A percentile compares a stretch with the other conserved stretches of the same genome.
phyloP scores from a whole-genome alignment of 2,329 filamentous ascomycete species.

The Aspergillus terreus region DNA sequence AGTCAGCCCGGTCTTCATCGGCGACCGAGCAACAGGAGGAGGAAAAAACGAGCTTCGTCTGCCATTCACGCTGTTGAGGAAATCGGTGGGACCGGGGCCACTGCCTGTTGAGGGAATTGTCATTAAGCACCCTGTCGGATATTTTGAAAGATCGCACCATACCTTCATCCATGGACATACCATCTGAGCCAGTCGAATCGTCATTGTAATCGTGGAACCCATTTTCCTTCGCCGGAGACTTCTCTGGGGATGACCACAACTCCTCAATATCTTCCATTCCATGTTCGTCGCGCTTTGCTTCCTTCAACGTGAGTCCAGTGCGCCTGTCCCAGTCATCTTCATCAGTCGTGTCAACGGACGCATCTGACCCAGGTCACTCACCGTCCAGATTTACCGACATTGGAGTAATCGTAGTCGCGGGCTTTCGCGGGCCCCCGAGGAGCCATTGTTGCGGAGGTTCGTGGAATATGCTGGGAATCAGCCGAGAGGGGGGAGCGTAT shows the following conservation, averaged over 20 bases:
- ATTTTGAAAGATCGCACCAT: conserved; percentile 14
- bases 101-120: conserved; percentile 29
- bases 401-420: conserved; percentile 47
- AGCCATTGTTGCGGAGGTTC: conserved; percentile 28
- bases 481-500: conserved; percentile 2
- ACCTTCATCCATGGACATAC: conserved; percentile 65
- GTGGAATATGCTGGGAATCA: conserved; percentile 9
- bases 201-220: conserved; percentile 33
- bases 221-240: conserved; percentile 44
- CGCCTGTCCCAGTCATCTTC: conserved; percentile 56
- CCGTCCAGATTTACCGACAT: conserved; percentile 47
- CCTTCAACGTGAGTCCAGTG: conserved; percentile 78
- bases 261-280: conserved; percentile 84
- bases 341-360: neutral
- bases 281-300: conserved; percentile 82
- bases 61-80: conserved; percentile 32
- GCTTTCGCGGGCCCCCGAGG: conserved; percentile 38
- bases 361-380: conserved; percentile 20
- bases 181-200: conserved; percentile 52
- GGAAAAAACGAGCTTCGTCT: conserved; percentile 35
- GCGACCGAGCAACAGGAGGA: conserved; percentile 42
- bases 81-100: conserved; percentile 40
- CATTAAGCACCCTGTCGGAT: neutral
- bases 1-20: conserved; percentile 42
- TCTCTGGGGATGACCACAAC: conserved; percentile 84